Evolutionary conservation across 345 rosid species (phyloP).

Genomic region (Salix brachista): DNA sequence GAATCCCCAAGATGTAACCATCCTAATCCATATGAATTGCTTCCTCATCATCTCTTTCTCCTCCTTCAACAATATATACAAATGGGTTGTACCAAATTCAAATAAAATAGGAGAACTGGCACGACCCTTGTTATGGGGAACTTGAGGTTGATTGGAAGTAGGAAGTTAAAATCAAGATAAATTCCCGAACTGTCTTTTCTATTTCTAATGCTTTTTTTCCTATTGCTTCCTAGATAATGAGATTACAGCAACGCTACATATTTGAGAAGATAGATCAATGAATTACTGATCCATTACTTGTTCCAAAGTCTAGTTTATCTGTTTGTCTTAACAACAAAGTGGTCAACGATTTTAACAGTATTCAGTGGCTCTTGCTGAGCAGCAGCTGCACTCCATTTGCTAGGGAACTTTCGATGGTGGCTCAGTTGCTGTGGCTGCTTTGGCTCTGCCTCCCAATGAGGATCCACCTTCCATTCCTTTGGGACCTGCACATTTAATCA

Average conservation of each 20-base stretch:
- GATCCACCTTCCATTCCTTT: conserved; percentile 85
- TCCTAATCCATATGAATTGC: too few relatives aligned
- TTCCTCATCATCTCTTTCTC: too few relatives aligned
- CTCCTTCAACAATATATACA: too few relatives aligned
- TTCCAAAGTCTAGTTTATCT: conserved; percentile 30
- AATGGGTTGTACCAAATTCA: too few relatives aligned
- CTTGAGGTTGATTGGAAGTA: too few relatives aligned
- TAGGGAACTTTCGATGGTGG: conserved; percentile 56
- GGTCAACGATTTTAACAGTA: conserved; percentile 71
- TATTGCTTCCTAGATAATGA: conserved; percentile 15
- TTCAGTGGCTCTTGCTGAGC: conserved; percentile 62
- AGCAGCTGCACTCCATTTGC: conserved; percentile 75
- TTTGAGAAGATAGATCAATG: conserved; percentile 25
- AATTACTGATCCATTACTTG: conserved; percentile 32
- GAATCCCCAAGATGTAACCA: too few relatives aligned
- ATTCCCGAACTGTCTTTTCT: background rate
- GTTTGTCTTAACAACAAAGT: conserved; percentile 47
- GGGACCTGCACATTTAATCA: conserved; percentile 54
- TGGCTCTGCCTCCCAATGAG: conserved; percentile 65
- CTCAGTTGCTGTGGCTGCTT: conserved; percentile 55
- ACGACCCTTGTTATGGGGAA: too few relatives aligned
- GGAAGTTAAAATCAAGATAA: background rate
- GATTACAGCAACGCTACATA: conserved; percentile 18
- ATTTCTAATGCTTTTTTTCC: background rate
- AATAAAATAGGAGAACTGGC: too few relatives aligned